Conservation (phyloP, 345 rosid species). For the Populus davidiana region DNA sequence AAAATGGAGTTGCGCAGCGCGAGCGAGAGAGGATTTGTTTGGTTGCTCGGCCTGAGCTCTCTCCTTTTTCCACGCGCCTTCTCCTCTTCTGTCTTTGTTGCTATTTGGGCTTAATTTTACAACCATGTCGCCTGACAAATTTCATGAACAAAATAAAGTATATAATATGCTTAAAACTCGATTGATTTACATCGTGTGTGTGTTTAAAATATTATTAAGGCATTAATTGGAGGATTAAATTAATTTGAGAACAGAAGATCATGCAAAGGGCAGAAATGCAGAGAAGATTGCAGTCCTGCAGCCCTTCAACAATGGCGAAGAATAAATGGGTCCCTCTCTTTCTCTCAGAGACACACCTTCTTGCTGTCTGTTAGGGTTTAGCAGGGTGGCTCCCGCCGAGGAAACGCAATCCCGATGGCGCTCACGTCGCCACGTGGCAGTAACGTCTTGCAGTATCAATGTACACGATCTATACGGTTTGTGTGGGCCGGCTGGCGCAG, state of each 20-base stretch:
- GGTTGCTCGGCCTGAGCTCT: not conserved
- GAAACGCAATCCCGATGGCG: not conserved
- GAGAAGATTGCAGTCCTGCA: not conserved
- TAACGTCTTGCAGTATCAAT: not conserved
- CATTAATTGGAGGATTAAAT: too few relatives aligned
- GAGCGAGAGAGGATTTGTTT: not conserved
- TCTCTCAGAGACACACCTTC: not conserved
- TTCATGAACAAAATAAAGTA: too few relatives aligned
- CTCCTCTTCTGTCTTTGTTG: too few relatives aligned
- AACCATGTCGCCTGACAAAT: too few relatives aligned
- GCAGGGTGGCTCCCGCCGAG: not conserved
- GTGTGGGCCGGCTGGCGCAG: constrained; percentile 22
- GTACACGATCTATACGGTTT: not conserved
- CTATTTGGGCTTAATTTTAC: too few relatives aligned
- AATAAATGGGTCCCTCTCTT: not conserved
- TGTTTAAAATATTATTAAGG: too few relatives aligned
- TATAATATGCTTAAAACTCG: too few relatives aligned
- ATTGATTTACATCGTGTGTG: too few relatives aligned
- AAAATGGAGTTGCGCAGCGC: too few relatives aligned
- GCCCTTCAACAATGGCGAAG: not conserved
- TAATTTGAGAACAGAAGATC: not conserved
- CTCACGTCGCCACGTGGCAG: not conserved
- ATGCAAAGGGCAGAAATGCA: not conserved
- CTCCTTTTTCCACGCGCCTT: not conserved
- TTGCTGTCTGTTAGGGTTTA: not conserved